phyloP scores from a whole-genome alignment of 1,284 basidiomycete species.

The Ceratobasidium sp. region DNA sequence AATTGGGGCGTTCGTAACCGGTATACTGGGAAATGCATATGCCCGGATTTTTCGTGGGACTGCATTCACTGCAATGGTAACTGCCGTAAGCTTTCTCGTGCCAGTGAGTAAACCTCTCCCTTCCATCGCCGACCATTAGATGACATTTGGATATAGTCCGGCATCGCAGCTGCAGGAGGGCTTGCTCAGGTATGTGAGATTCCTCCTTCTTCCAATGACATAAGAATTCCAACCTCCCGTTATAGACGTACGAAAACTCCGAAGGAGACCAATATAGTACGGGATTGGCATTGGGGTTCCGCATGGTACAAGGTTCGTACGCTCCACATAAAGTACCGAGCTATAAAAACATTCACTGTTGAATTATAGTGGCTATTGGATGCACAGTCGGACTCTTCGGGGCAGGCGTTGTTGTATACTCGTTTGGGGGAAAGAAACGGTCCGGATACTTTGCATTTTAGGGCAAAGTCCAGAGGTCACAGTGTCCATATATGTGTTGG shows the following conservation, averaged over 20 bases:
- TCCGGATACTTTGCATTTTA: constrained; percentile 84
- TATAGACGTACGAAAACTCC: constrained; percentile 24
- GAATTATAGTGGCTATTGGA: constrained; percentile 85
- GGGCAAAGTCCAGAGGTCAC: not conserved
- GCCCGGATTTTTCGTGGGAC: constrained; percentile 37
- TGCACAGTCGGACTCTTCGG: constrained; percentile 89
- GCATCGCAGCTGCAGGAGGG: constrained; percentile 34
- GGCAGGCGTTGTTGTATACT: constrained; percentile 84
- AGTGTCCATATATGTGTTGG: not conserved
- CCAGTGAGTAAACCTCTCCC: constrained; percentile 35
- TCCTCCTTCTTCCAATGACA: not conserved
- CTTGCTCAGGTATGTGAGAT: constrained; percentile 20
- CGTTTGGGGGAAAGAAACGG: constrained; percentile 83
- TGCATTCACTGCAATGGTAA: constrained; percentile 40
- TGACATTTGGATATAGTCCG: constrained; percentile 20
- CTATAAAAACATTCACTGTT: not conserved
- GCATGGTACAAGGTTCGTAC: constrained; percentile 41
- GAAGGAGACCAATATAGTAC: constrained; percentile 44
- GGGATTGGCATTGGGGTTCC: constrained; percentile 52
- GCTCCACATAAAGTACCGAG: not conserved
- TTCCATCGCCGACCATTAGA: not conserved
- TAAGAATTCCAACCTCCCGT: not conserved
- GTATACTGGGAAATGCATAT: constrained; percentile 40
- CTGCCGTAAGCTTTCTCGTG: constrained; percentile 40
- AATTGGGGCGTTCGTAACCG: constrained; percentile 39